Conservation (phyloP, 495 filamentous ascomycete species). For the Tuber calosporum region DNA sequence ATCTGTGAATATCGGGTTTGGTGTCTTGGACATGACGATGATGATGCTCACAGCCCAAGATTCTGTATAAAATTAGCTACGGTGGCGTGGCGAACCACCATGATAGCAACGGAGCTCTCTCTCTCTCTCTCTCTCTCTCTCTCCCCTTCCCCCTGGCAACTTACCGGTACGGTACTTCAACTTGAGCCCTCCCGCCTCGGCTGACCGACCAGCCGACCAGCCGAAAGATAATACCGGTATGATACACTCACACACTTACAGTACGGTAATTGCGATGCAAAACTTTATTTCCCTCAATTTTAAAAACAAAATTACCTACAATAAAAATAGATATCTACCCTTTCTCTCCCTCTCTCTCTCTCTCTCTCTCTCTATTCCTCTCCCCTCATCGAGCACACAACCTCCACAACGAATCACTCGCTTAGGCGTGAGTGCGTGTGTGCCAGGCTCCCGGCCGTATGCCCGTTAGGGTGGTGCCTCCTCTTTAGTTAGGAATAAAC, state of each 20-base stretch:
- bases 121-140: too few species aligned
- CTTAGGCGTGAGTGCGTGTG: not conserved
- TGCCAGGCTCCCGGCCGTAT: too few species aligned
- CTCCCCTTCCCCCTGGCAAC: not conserved
- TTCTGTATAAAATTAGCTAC: not conserved
- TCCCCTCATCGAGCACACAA: not conserved
- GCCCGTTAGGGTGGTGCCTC: too few species aligned
- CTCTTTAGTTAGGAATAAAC: too few species aligned
- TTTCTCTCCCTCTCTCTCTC: too few species aligned
- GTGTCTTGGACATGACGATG: not conserved
- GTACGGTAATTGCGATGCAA: too few species aligned
- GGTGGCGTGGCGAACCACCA: not conserved
- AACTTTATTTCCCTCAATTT: conserved; percentile 2
- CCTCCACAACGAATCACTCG: conserved; percentile 4
- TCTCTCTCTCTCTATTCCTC: too few species aligned
- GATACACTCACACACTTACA: too few species aligned
- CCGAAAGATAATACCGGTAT: too few species aligned
- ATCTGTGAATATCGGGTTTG: not conserved
- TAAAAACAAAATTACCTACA: not conserved
- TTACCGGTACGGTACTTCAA: too few species aligned
- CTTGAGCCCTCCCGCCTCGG: not conserved
- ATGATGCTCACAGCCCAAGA: not conserved
- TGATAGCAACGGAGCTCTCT: not conserved
- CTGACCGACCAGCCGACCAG: not conserved
- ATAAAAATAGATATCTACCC: not conserved